Percentiles rank a stretch among this genome's conserved stretches.
Evolutionary conservation across 257 asterid genomes (phyloP).

Genomic region (Galeopsis tetrahit): DNA sequence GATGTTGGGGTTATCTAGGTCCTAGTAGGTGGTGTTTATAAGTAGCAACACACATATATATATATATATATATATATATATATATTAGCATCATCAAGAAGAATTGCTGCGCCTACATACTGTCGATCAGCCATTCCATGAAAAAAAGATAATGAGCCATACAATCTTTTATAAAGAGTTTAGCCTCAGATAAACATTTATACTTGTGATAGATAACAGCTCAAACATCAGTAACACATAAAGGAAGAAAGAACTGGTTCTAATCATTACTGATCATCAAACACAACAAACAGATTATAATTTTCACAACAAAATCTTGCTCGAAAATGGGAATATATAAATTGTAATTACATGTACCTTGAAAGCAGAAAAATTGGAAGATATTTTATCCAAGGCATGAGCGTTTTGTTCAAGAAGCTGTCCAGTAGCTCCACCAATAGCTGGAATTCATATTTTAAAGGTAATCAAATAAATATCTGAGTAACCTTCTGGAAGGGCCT

Average conservation of each 20-base stretch:
- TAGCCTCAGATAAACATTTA: background rate
- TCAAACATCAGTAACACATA: constrained; percentile 18
- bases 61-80: background rate
- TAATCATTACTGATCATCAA: constrained; percentile 3
- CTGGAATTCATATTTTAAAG: constrained; percentile 51
- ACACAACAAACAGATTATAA: background rate
- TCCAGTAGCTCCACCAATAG: constrained; percentile 76
- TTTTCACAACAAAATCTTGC: constrained; percentile 1
- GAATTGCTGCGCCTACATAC: background rate
- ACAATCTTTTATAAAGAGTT: background rate
- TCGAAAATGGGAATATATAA: background rate
- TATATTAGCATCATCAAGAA: constrained; percentile 13
- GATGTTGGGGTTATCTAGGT: constrained; percentile 9
- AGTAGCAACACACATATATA: background rate
- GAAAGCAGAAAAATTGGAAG: constrained; percentile 66
- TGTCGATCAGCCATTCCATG: constrained; percentile 16
- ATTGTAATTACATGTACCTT: constrained; percentile 54
- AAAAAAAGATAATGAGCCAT: constrained; percentile 1
- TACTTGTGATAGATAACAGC: constrained; percentile 23
- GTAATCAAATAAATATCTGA: background rate
- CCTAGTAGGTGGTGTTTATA: constrained; percentile 15
- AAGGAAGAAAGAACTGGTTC: constrained; percentile 25
- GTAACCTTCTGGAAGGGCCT: constrained; percentile 9
- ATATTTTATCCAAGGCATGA: constrained; percentile 75
- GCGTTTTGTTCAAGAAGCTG: constrained; percentile 81